These are phyloP conservation scores for Vigna angularis DNA, from an alignment of 306 rosid genomes.

Conservation along the genomic window DNA sequence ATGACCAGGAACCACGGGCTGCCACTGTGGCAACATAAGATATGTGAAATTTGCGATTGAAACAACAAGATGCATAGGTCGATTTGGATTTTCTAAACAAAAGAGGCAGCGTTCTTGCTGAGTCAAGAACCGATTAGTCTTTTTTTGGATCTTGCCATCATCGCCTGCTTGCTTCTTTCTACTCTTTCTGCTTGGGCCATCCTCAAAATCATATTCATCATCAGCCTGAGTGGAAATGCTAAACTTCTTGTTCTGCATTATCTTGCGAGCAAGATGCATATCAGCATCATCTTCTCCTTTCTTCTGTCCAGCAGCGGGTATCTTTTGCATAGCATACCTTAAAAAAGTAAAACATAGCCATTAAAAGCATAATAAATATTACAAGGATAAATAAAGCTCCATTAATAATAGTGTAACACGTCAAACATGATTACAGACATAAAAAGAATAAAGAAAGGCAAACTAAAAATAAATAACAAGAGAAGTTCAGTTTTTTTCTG, in stretches of 20 bases:
- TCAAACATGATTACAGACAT: slow-evolving; percentile 32
- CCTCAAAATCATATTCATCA: slow-evolving; percentile 90
- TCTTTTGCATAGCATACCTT: slow-evolving; percentile 61
- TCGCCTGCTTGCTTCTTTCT: slow-evolving; percentile 67
- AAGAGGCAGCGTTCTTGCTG: slow-evolving; percentile 84
- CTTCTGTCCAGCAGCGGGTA: slow-evolving; percentile 55
- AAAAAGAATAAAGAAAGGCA: slow-evolving; percentile 2
- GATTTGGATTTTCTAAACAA: slow-evolving; percentile 82
- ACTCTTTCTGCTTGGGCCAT: slow-evolving; percentile 64
- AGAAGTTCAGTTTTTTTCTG: slow-evolving; percentile 3
- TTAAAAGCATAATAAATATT: slow-evolving; percentile 23
- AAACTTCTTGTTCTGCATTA: slow-evolving; percentile 78
- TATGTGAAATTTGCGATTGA: slow-evolving; percentile 82
- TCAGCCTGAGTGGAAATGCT: slow-evolving; percentile 72
- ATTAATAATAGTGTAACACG: slow-evolving; percentile 19
- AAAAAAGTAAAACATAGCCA: slow-evolving; percentile 37
- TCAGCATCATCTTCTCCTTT: slow-evolving; percentile 83
- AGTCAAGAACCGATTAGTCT: slow-evolving; percentile 57
- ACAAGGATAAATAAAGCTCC: slow-evolving; percentile 17
- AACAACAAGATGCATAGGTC: slow-evolving; percentile 85
- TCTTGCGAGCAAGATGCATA: slow-evolving; percentile 81
- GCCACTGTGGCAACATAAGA: slow-evolving; percentile 89
- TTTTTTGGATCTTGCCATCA: slow-evolving; percentile 62
- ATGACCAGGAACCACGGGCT: slow-evolving; percentile 87
- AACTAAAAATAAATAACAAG: not conserved